Percentiles rank a stretch among this genome's conserved stretches.
Conservation (phyloP, 1,139 yeast genomes). For the Chernovozyma aurita region DNA sequence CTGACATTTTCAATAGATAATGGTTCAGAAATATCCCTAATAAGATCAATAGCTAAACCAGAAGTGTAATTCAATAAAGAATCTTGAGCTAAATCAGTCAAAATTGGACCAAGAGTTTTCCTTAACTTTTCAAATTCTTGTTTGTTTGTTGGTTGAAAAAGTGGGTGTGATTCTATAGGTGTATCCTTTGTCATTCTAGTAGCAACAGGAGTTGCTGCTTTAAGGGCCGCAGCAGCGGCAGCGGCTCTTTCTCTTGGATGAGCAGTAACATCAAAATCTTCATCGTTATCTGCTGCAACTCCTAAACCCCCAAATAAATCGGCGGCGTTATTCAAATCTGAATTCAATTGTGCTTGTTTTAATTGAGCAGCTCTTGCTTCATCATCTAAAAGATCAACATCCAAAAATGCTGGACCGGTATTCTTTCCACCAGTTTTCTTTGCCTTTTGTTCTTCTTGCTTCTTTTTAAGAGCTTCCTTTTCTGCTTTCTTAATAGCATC, state of each 20-base stretch:
- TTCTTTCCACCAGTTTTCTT: constrained; percentile 36
- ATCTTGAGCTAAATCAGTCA: constrained; percentile 60
- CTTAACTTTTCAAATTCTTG: constrained; percentile 80
- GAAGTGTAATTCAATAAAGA: constrained; percentile 68
- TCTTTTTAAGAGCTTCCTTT: constrained; percentile 35
- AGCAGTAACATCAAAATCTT: constrained; percentile 37
- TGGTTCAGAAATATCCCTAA: constrained; percentile 81
- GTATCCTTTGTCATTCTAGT: constrained; percentile 54
- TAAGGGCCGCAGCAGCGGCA: constrained; percentile 46
- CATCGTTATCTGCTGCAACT: constrained; percentile 43
- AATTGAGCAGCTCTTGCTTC: constrained; percentile 67
- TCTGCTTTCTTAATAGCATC: constrained; percentile 42
- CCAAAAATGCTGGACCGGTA: constrained; percentile 31
- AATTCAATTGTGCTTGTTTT: constrained; percentile 71
- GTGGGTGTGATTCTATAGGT: constrained; percentile 67
- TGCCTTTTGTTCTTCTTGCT: constrained; percentile 37
- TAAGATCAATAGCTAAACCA: constrained; percentile 74
- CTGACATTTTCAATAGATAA: constrained; percentile 76
- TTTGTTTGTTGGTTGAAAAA: constrained; percentile 77
- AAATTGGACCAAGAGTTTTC: constrained; percentile 67
- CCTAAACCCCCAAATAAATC: constrained; percentile 85
- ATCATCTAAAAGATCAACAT: constrained; percentile 62
- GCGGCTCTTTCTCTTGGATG: constrained; percentile 69
- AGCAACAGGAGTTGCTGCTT: constrained; percentile 26
- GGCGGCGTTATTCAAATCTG: constrained; percentile 90